Base-by-base conservation (phyloP, 495 filamentous ascomycete species). In the Tuber microsphaerosporum region DNA sequence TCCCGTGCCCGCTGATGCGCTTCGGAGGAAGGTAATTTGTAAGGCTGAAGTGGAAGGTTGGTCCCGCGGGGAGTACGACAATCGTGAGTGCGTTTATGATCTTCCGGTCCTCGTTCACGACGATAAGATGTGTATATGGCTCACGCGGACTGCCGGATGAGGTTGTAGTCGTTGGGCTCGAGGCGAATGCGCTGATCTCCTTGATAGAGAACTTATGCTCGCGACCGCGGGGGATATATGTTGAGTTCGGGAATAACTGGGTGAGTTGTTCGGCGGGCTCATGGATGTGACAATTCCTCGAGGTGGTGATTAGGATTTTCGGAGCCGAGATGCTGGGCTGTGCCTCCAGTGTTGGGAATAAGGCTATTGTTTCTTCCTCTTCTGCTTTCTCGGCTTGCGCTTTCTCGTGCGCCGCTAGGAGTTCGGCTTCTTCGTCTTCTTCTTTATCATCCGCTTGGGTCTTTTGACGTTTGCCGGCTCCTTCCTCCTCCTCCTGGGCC, bases 221-320 rank as follows among this genome's bases (percentile, higher is more conserved):
- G 83, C 92, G 91, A 68, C 88, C 89, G 51, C 95, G 92, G 5
- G 88, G 91, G 81, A 98, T 92, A 84, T 97, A 99, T 69, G 87
- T 90, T 78, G 89, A 89, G 85, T 97, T 93, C 2, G 95, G 94
- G 84, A 99, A 94, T 72, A 97, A 84, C 19, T 85, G 87, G 70
- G 91, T 92, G 69, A 99, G 88, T 48, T 92, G 85, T 75, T 92
- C 84, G 70, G 92, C 92, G 88, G 97, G 89, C 75, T 91, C 82
- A 85, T 98, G 94, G 39, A 97, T 87, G 22, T 90, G 94, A 12
- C 91, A 92, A 84, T 97, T 91, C 74, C 97, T 84, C 19, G 88
- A 90, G 42, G 94, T 97, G 14, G 95, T 99, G 82, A 99, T 89
- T 26, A 98, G 89, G 76, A 97, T 90, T 84, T 94, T 95, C 71